Percentiles rank a stretch among this genome's conserved stretches.
These are phyloP conservation scores for Cyathus striatus DNA, from an alignment of 768 basidiomycete genomes.

Conservation along the genomic window DNA sequence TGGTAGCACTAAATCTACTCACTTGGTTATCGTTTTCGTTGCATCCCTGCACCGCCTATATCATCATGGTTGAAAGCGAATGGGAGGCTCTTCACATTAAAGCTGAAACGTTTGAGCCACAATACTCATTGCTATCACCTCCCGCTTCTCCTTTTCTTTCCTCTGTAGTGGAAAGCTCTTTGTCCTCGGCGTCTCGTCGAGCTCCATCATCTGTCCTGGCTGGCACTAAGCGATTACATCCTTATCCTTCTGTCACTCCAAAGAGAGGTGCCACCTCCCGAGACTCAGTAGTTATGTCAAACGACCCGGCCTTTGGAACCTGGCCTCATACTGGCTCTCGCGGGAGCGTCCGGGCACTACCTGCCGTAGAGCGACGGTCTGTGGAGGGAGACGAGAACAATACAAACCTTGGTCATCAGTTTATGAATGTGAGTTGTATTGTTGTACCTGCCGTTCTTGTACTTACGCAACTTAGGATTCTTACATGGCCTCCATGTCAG, in stretches of 20 bases:
- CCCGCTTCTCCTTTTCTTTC: slow-evolving; percentile 18
- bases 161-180: slow-evolving; percentile 15
- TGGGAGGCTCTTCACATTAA: slow-evolving; percentile 34
- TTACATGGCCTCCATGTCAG: slow-evolving; percentile 21
- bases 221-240: slow-evolving; percentile 30
- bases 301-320: slow-evolving; percentile 24
- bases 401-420: slow-evolving; percentile 26
- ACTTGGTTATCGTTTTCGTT: neutral
- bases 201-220: slow-evolving; percentile 22
- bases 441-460: slow-evolving; percentile 2
- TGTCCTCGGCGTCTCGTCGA: slow-evolving; percentile 23
- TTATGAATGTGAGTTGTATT: slow-evolving; percentile 22
- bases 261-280: slow-evolving; percentile 22
- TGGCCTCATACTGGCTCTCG: slow-evolving; percentile 22
- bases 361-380: slow-evolving; percentile 29
- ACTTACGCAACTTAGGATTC: slow-evolving; percentile 14
- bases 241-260: slow-evolving; percentile 27
- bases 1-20: neutral
- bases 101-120: slow-evolving; percentile 33
- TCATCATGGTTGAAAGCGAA: slow-evolving; percentile 28
- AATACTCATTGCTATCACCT: slow-evolving; percentile 31
- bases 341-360: slow-evolving; percentile 23
- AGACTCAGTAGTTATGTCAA: slow-evolving; percentile 29
- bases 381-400: slow-evolving; percentile 32
- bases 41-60: slow-evolving; percentile 36